Percentiles rank a stretch among this genome's conserved stretches.
Evolutionary conservation across 169 alveolate genomes (phyloP).

Genomic region (Plasmodium gonderi): DNA sequence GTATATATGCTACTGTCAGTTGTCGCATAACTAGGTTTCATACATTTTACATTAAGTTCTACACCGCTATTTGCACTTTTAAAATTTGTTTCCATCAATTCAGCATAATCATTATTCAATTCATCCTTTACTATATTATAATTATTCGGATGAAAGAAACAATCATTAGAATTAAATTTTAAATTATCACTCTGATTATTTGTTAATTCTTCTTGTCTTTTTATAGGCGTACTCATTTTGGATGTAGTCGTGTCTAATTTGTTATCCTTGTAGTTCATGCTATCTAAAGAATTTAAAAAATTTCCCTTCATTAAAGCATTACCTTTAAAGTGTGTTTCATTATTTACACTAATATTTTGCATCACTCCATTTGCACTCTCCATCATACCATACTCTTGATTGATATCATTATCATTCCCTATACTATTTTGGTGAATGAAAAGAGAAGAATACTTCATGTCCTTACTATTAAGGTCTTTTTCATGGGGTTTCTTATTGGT

Average conservation of each 20-base stretch:
- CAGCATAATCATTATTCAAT: background rate
- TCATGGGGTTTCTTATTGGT: background rate
- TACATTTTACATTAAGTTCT: background rate
- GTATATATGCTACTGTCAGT: slow-evolving; percentile 16
- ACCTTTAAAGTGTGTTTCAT: background rate
- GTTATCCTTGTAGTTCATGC: background rate
- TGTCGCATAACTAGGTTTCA: background rate
- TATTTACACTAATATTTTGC: background rate
- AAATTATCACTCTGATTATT: slow-evolving; percentile 1
- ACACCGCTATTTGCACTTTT: background rate
- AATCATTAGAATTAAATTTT: background rate
- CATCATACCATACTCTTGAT: background rate
- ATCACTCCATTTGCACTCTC: background rate
- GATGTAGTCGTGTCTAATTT: background rate
- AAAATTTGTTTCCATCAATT: background rate
- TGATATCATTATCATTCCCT: background rate
- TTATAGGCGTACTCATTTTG: background rate
- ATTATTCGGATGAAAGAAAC: background rate
- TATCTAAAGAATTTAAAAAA: background rate
- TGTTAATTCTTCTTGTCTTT: background rate
- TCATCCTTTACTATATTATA: background rate
- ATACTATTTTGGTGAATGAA: background rate
- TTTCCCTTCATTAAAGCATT: background rate
- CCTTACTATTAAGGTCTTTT: background rate
- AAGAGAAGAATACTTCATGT: background rate